Base-by-base conservation (phyloP, 2,329 filamentous ascomycete species). In the Dactylellina haptotyla region DNA sequence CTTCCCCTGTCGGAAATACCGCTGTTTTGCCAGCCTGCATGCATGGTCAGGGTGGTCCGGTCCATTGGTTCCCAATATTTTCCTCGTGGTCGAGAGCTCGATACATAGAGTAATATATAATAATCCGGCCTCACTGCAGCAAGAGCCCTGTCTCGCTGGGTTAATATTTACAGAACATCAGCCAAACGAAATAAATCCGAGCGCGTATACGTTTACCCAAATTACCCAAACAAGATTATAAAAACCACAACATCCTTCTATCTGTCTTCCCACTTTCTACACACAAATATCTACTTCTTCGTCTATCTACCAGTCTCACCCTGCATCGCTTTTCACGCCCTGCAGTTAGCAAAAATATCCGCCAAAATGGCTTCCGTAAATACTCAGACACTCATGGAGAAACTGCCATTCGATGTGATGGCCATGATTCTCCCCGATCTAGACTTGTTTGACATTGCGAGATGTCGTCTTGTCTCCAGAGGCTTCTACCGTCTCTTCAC, bases 371-470 rank as follows among this genome's bases (percentile, higher is more conserved):
- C 39, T 1, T 2, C 14, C 46, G 28, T 12, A 48, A 48, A 43
- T 6, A 16, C 50, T 3, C 30, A 45, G 16, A 72, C 67, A 14
- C 25, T 61, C 3, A 39, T 65, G 37, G 67, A 72, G 26, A 59
- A 34, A 28, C 37, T 74, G 16, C 70, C 61, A 18, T 74, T 50
- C 25, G 70, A 74, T 45, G 1, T 74, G 12, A 45, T 67, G 46
- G 46, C 62, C 2, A 12, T 67, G 2, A 18, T 74, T 30, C 14
- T 74, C 6, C 70, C 70, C 6, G 41, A 67, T 8, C 34, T 74
- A 8, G 70, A 74, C 23, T 39, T 74, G 16, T 67, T 74, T 20
- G 70, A 74, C 43, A 74, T 74, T 50, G 70, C 70, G 20, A 66
- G 70, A 62, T 67, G 61, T 45, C 61, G 70, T 14, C 34, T 74